Percentiles rank a stretch among this genome's conserved stretches.
Evolutionary conservation across 768 basidiomycete species (phyloP).

Genomic region (Suillus bovinus): DNA sequence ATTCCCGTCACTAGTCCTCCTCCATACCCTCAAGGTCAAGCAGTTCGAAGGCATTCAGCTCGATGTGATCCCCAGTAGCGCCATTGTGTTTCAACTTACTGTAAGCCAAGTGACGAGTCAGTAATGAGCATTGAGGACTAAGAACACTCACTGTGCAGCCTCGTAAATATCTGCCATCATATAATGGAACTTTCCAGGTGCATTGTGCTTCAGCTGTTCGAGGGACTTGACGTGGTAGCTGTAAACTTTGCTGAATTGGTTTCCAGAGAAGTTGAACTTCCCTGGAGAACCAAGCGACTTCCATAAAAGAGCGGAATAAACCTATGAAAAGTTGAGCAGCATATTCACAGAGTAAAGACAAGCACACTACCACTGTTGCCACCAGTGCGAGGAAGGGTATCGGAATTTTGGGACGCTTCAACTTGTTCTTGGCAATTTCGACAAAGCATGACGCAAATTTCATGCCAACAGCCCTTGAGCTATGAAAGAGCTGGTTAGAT

Average conservation of each 20-base stretch:
- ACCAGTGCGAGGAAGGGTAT: neutral
- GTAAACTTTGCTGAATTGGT: neutral
- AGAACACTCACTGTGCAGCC: neutral
- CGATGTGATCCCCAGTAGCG: neutral
- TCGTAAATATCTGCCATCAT: neutral
- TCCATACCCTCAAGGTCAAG: neutral
- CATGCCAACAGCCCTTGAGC: neutral
- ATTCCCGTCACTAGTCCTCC: too few species aligned
- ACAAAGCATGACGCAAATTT: neutral
- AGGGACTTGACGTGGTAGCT: neutral
- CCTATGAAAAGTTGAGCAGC: neutral
- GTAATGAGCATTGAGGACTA: neutral
- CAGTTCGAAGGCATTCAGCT: neutral
- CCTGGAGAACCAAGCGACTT: neutral
- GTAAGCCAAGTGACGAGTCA: neutral
- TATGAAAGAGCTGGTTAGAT: neutral
- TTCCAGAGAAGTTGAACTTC: conserved; percentile 1
- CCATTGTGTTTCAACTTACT: neutral
- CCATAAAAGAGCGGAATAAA: neutral
- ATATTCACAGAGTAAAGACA: neutral
- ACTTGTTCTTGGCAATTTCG: neutral
- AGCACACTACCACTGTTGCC: neutral
- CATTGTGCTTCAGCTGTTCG: neutral
- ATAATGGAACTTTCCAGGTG: neutral
- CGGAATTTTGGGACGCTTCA: neutral